These are phyloP conservation scores for Physcomitrellopsis africana DNA, from an alignment of 225 moss, liverwort and hornwort species.

Conservation along the genomic window DNA sequence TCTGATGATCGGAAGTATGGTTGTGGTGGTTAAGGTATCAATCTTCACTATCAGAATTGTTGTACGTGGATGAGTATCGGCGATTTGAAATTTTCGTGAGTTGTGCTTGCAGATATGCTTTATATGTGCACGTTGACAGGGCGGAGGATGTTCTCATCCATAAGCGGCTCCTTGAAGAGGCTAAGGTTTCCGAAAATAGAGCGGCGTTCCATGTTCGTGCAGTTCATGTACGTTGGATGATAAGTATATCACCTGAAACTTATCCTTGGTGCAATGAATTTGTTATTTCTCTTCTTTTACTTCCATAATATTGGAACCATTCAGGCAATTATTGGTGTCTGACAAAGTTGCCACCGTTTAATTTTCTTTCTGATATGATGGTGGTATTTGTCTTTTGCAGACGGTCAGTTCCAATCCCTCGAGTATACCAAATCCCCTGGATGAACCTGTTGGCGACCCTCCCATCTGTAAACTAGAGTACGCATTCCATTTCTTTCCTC, in stretches of 20 bases:
- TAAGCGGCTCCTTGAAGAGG: constrained; percentile 69
- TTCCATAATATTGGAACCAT: background rate
- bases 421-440: constrained; percentile 14
- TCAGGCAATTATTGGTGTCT: constrained; percentile 10
- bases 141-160: constrained; percentile 91
- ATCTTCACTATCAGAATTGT: background rate
- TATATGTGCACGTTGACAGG: constrained; percentile 85
- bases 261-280: background rate
- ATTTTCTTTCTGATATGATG: constrained; percentile 10
- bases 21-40: background rate
- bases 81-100: background rate
- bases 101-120: constrained; percentile 62
- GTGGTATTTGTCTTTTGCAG: constrained; percentile 18
- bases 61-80: background rate
- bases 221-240: constrained; percentile 68
- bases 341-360: background rate
- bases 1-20: background rate
- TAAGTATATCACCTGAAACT: background rate
- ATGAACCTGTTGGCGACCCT: constrained; percentile 32
- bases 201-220: constrained; percentile 81
- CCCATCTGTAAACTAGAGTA: constrained; percentile 35
- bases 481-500: background rate
- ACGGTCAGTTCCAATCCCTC: background rate
- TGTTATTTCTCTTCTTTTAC: background rate
- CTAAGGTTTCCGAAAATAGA: constrained; percentile 59